These are phyloP conservation scores for Pythium inflatum DNA, from an alignment of 352 stramenopile genomes.

Conservation along the genomic window DNA sequence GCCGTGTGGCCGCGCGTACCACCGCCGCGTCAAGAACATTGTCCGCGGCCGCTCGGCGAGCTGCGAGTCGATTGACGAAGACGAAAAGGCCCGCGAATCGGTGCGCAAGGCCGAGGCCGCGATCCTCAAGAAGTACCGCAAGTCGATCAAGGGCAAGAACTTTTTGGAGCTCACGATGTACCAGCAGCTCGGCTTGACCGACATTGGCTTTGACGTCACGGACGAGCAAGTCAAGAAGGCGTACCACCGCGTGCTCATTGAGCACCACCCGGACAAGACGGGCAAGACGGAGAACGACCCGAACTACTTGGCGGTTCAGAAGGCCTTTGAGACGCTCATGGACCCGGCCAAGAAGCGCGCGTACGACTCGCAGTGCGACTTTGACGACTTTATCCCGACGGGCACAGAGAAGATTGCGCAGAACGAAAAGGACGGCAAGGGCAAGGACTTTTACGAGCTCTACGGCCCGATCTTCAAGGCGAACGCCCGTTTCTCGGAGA, in stretches of 20 bases:
- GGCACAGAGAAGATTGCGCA: slow-evolving; percentile 80
- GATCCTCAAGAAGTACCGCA: slow-evolving; percentile 79
- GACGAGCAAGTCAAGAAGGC: slow-evolving; percentile 88
- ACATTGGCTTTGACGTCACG: slow-evolving; percentile 81
- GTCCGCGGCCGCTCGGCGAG: slow-evolving; percentile 74
- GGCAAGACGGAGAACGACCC: slow-evolving; percentile 89
- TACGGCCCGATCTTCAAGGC: slow-evolving; percentile 79
- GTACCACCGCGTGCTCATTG: slow-evolving; percentile 87
- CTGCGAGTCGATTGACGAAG: slow-evolving; percentile 77
- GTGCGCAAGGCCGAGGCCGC: slow-evolving; percentile 69
- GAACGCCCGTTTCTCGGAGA: slow-evolving; percentile 84
- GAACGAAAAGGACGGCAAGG: slow-evolving; percentile 61
- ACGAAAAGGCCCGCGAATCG: slow-evolving; percentile 57
- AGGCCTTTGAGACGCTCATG: slow-evolving; percentile 81
- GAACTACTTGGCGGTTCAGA: slow-evolving; percentile 88
- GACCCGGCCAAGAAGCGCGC: slow-evolving; percentile 82
- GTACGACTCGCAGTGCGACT: slow-evolving; percentile 88
- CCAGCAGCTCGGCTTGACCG: slow-evolving; percentile 77
- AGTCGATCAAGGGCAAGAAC: slow-evolving; percentile 80
- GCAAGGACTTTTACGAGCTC: slow-evolving; percentile 87
- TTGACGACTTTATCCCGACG: slow-evolving; percentile 79
- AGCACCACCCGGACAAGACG: slow-evolving; percentile 89
- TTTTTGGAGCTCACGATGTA: slow-evolving; percentile 88
- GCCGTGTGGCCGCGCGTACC: slow-evolving; percentile 67
- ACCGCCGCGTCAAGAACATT: slow-evolving; percentile 78